Evolutionary conservation across 352 stramenopile species (phyloP).

Genomic region (Pythium grandisporangium): DNA sequence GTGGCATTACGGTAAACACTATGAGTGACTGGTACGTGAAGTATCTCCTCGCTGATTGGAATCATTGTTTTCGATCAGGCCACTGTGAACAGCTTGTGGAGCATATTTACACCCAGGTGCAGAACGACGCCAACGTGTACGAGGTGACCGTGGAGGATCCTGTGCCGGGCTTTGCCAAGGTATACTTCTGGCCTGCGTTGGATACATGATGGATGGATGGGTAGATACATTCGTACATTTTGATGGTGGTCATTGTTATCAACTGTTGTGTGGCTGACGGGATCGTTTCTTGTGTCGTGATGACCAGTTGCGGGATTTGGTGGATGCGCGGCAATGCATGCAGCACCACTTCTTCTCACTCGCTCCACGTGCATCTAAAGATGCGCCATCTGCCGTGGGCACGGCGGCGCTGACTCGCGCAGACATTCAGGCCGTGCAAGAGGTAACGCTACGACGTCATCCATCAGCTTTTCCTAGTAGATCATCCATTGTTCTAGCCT

Average conservation of each 20-base stretch:
- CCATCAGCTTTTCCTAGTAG: too few species aligned
- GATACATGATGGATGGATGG: too few species aligned
- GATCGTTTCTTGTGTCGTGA: too few species aligned
- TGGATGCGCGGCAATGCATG: slow-evolving; percentile 58
- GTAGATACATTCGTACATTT: background rate
- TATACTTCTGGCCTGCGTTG: too few species aligned
- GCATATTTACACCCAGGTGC: slow-evolving; percentile 43
- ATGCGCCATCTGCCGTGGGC: slow-evolving; percentile 13
- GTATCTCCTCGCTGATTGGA: too few species aligned
- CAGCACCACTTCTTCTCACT: slow-evolving; percentile 51
- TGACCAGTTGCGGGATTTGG: slow-evolving; percentile 52
- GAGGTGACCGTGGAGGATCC: slow-evolving; percentile 83
- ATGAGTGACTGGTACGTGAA: too few species aligned
- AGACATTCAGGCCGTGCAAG: slow-evolving; percentile 56
- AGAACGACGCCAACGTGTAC: slow-evolving; percentile 48
- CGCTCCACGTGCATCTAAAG: slow-evolving; percentile 15
- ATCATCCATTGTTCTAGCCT: too few species aligned
- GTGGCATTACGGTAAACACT: too few species aligned
- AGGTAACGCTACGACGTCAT: too few species aligned
- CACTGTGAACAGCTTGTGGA: slow-evolving; percentile 71
- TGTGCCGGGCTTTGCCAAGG: slow-evolving; percentile 60
- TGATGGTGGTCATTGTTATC: background rate
- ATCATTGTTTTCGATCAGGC: too few species aligned
- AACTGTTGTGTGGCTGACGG: background rate
- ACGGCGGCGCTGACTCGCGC: slow-evolving; percentile 25